These are phyloP conservation scores for Carex littledalei DNA, from an alignment of 176 grass and related monocot species.

Conservation along the genomic window DNA sequence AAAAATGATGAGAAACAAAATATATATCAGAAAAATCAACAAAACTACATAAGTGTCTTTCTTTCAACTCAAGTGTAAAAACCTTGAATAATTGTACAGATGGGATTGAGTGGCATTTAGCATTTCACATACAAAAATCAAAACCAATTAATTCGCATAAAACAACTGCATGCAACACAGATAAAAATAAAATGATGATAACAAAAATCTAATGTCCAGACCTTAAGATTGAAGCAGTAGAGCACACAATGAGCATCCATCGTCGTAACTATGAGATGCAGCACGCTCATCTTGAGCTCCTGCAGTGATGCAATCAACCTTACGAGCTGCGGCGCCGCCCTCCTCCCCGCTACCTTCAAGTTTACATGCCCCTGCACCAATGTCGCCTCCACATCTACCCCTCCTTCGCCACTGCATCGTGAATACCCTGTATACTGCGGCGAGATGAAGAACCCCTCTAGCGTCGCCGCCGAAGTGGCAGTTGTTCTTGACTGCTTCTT, in stretches of 20 bases:
- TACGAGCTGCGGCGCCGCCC: conserved; percentile 21
- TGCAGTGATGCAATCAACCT: conserved; percentile 58
- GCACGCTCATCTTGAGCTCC: conserved; percentile 59
- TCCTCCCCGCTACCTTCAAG: conserved; percentile 57
- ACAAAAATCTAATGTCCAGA: neutral
- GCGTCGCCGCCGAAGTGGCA: neutral
- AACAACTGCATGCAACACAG: neutral
- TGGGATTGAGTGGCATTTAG: neutral
- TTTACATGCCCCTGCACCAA: conserved; percentile 77
- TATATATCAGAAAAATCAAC: neutral
- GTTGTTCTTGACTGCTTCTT: conserved; percentile 18
- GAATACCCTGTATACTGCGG: conserved; percentile 73
- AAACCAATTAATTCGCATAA: neutral
- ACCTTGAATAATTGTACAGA: neutral
- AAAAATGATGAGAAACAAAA: neutral
- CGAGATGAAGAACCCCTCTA: conserved; percentile 71
- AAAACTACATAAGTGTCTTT: neutral
- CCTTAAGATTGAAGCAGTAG: conserved; percentile 96
- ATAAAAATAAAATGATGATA: neutral
- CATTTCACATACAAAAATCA: neutral
- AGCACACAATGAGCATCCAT: conserved; percentile 43
- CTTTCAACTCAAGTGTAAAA: neutral
- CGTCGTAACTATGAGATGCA: conserved; percentile 78
- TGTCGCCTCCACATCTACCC: conserved; percentile 50
- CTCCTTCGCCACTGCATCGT: neutral